Base-by-base conservation (phyloP, 805 yeast species). In the Isabelozyma gotoi region DNA sequence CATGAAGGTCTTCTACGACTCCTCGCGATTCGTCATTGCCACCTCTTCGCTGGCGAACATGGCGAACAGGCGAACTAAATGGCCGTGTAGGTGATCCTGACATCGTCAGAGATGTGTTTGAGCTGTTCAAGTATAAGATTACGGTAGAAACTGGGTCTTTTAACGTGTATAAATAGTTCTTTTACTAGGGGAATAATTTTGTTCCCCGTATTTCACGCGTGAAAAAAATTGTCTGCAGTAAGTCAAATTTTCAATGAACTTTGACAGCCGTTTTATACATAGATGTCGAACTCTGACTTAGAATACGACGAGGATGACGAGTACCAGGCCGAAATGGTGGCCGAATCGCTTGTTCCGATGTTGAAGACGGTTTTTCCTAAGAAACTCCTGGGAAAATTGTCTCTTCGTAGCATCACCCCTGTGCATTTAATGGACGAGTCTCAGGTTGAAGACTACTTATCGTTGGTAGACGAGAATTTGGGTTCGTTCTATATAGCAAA, bases 391-490 rank as follows among this genome's bases (percentile, higher is more conserved):
- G 24, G 19, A 8, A 12, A n/a, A 2, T 7, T 19, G 11, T 35
- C 27, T 19, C 11, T 18, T 32, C 15, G 16, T 4, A 32, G 34
- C 15, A 32, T 32, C 10, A 7, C 44, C 14, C 40, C 54, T 7
- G 38, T 39, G 4, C 46, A 46, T 31, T 14, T 36, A 24, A 12
- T 48, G 33, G 16, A 41, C 7, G 18, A 33, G 14, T 21, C 33
- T 2, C 15, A 39, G 12, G n/a, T 54, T 12, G 17, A 35, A 4
- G 37, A 34, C 27, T 61, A 60, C 39, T 41, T 65, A 6, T 47
- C 46, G 19, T 45, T 69, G 5, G 44, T 70, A 5, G 64, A 56
- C 14, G 41, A 36, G 15, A 67, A 66, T 40, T 46, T 71, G 43
- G 66, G 63, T 19, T 34, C 36, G 1, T 50, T 57, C 31, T 71